Evolutionary conservation across 129 eudicot genomes (phyloP), one percentile per base, ranked within the genome.

Genomic region (Scalesia atractyloides): DNA sequence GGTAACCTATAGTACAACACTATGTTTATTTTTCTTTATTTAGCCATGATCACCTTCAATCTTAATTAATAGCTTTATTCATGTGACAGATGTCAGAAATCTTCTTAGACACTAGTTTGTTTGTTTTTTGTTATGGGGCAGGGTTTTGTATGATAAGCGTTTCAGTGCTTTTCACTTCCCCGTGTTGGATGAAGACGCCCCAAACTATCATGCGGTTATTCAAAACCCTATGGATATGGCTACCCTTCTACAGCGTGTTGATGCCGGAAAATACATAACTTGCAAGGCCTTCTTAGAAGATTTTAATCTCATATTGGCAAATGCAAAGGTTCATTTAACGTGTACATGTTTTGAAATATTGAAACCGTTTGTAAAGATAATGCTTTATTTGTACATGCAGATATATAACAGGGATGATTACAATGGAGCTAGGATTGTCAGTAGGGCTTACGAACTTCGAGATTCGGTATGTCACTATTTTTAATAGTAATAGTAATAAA

Each of bases 181-280:
- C 14, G 99, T 95, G 60, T 67, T 60, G 73, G 99, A 95, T 73
- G 99, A 95, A 80, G 99, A 95, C 80, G 99, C 99, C 46, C 99
- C 99, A 76, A 88, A 91, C 77, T 95, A 95, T 76, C 96, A 91
- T 68, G 75, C 95, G 7, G 88, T 95, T 47, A 91, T 95, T 80
- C 97, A 90, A 84, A 88, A 82, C 36, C 99, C 99, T 16, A 95
- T 95, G 99, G 99, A 95, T 74, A 87, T 95, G 81, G 94, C 97
- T 63, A 88, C 96, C 64, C 81, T 95, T 73, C 72, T 95, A 80
- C 99, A 90, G 75, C 90, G 76, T 76, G 99, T 95, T 17, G 99
- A 95, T 84, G 74, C 81, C 80, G 99, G 99, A 49, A 87, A 88
- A 60, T 95, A 91, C 73, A 88, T 88, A 48, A 95, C 94, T 9